Conservation (phyloP, 75 land plant species). For the Pinus taeda region DNA sequence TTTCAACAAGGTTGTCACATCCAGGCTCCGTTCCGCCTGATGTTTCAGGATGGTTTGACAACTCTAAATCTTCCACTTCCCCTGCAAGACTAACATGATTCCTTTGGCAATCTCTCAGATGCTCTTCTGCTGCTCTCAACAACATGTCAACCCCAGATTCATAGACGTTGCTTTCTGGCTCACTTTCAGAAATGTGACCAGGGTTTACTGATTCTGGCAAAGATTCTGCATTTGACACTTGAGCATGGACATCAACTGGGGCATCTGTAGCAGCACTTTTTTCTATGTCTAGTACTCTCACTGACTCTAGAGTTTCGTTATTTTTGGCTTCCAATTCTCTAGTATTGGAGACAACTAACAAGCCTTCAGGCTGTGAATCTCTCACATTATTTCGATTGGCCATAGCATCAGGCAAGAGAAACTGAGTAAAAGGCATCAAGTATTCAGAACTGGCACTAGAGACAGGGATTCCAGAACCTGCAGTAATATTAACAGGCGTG, state of each 20-base stretch:
- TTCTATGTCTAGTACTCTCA: slow-evolving; percentile 1
- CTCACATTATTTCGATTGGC: slow-evolving; percentile 28
- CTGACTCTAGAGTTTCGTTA: not conserved
- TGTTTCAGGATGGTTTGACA: not conserved
- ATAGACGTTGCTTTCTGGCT: too few relatives aligned
- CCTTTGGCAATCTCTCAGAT: not conserved
- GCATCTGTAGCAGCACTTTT: not conserved
- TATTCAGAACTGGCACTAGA: slow-evolving; percentile 23
- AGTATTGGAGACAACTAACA: slow-evolving; percentile 10
- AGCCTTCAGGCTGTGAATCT: slow-evolving; percentile 22
- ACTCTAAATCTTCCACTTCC: not conserved
- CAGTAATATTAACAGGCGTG: slow-evolving; percentile 41
- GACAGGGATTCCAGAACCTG: slow-evolving; percentile 16
- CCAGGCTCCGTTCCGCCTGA: not conserved
- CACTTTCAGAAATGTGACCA: too few relatives aligned
- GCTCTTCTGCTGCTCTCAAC: slow-evolving; percentile 9
- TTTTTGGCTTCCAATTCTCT: slow-evolving; percentile 9
- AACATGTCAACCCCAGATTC: too few relatives aligned
- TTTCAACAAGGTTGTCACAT: not conserved
- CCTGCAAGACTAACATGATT: not conserved
- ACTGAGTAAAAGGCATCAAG: slow-evolving; percentile 43
- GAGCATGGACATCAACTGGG: not conserved
- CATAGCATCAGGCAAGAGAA: slow-evolving; percentile 60
- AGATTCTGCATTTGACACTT: not conserved
- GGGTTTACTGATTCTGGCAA: not conserved